Percentiles rank a stretch among this genome's conserved stretches.
Conservation (phyloP, 139 green algal genomes). For the Raphidocelis subcapitata region DNA sequence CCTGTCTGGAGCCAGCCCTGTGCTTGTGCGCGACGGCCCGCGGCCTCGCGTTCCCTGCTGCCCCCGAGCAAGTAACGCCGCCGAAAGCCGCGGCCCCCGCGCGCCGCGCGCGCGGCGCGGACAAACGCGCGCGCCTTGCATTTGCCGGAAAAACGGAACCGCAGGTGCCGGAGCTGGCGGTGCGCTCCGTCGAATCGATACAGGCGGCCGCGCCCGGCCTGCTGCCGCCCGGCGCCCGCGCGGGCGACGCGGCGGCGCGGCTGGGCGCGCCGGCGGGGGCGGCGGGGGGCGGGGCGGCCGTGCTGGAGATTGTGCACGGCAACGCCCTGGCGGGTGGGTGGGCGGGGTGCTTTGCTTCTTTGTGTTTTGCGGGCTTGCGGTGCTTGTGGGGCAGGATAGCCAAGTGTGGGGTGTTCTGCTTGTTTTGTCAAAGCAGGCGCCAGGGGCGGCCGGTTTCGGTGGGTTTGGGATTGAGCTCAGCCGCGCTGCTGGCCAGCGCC, state of each 20-base stretch:
- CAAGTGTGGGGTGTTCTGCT: neutral
- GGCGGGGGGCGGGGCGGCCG: neutral
- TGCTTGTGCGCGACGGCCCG: no score
- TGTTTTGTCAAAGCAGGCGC: neutral
- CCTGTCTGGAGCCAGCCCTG: no score
- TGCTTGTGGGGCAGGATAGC: neutral
- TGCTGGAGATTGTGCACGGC: constrained; percentile 17
- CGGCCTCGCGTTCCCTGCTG: no score
- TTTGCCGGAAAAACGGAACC: no score
- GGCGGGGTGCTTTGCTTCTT: no score
- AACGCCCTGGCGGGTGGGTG: constrained; percentile 42
- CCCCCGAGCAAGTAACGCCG: no score
- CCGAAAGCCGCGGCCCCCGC: no score
- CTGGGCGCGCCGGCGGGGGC: neutral
- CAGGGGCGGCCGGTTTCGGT: no score
- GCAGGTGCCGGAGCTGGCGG: constrained; percentile 38
- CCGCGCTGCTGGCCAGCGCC: no score
- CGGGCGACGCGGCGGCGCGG: no score
- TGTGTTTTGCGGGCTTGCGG: neutral
- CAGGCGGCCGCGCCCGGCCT: constrained; percentile 29
- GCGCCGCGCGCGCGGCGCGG: no score
- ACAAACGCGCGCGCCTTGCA: no score
- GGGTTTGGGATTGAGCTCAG: neutral
- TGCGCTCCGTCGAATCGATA: constrained; percentile 28
- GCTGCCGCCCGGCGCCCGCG: neutral